These are phyloP conservation scores for Aspergillus fructus DNA, from an alignment of 2,329 filamentous ascomycete species.

Conservation along the genomic window DNA sequence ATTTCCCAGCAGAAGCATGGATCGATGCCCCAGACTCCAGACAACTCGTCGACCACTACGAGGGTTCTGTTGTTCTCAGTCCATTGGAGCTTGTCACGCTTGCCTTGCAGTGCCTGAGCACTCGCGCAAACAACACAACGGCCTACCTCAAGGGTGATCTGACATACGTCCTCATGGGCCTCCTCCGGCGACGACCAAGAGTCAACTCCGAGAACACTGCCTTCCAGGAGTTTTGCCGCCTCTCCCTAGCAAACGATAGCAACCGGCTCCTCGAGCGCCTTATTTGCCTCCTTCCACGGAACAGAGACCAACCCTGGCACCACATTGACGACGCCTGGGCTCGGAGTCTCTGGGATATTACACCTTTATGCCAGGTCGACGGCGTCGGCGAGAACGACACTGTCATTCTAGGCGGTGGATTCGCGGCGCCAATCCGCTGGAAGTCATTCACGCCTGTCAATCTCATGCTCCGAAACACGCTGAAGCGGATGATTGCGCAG, in stretches of 20 bases:
- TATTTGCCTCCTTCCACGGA: slow-evolving; percentile 42
- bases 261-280: slow-evolving; percentile 48
- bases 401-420: slow-evolving; percentile 37
- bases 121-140: slow-evolving; percentile 33
- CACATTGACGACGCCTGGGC: slow-evolving; percentile 43
- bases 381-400: slow-evolving; percentile 45
- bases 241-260: slow-evolving; percentile 50
- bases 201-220: slow-evolving; percentile 41
- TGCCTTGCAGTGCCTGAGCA: slow-evolving; percentile 42
- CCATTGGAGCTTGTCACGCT: slow-evolving; percentile 44
- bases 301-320: slow-evolving; percentile 35
- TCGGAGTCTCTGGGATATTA: slow-evolving; percentile 47
- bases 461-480: background rate
- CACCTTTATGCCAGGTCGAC: slow-evolving; percentile 42
- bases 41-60: slow-evolving; percentile 49
- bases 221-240: slow-evolving; percentile 39
- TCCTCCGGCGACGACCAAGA: slow-evolving; percentile 41
- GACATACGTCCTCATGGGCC: slow-evolving; percentile 49
- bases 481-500: slow-evolving; percentile 8
- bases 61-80: slow-evolving; percentile 41
- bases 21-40: slow-evolving; percentile 38
- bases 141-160: slow-evolving; percentile 41
- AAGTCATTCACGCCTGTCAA: background rate
- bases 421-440: background rate
- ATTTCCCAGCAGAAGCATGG: slow-evolving; percentile 31